Base-by-base conservation (phyloP, 116 monocot species). In the Papilionanthe hybrid region DNA sequence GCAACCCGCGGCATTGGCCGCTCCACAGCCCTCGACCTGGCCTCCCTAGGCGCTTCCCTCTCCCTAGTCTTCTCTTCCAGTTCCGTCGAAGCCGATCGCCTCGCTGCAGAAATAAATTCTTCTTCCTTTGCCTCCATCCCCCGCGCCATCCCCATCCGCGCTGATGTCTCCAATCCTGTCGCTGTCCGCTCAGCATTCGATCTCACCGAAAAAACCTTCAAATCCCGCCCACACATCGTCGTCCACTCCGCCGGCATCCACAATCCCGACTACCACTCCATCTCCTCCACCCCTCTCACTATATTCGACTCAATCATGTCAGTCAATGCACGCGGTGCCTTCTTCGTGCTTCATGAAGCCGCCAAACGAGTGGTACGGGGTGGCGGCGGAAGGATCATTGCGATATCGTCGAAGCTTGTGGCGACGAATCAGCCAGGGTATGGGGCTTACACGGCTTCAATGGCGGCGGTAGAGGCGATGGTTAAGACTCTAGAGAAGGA, bases 41-140 rank as follows among this genome's bases (percentile, higher is more conserved):
- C 87, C 63, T 82, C 89, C 72, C 87, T 87, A 74, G 89, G 86
- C 41, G 84, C 89, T 37, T 45, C 65, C 83, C 76, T 91, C 45
- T 82, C 87, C 80, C 27, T 93, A 79, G 82, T 77, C 80, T 91
- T 91, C 76, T 68, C 79, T 71, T 79, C 89, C 81, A 91, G 66
- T 77, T 77, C 89, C n/a, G 23, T 81, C 55, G 58, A 78, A 20
- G 93, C 87, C 42, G 86, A 90, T 23, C 72, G 66, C 72, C 78
- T 90, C 66, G 90, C 83, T 32, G 42, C 83, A 18, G 83, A 93
- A 67, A 63, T 93, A 85, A 91, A 89, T 72, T 25, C 29, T 56
- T 30, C 58, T 18, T 68, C 80, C 57, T 84, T 89, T 68, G 76
- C 27, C 1, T 87, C 73, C 42, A 81, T 88, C 78, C 77, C 76